A percentile compares a stretch with the other conserved stretches of the same genome.
phyloP scores from a whole-genome alignment of 2,329 filamentous ascomycete species.

The Trichoderma koningiopsis region DNA sequence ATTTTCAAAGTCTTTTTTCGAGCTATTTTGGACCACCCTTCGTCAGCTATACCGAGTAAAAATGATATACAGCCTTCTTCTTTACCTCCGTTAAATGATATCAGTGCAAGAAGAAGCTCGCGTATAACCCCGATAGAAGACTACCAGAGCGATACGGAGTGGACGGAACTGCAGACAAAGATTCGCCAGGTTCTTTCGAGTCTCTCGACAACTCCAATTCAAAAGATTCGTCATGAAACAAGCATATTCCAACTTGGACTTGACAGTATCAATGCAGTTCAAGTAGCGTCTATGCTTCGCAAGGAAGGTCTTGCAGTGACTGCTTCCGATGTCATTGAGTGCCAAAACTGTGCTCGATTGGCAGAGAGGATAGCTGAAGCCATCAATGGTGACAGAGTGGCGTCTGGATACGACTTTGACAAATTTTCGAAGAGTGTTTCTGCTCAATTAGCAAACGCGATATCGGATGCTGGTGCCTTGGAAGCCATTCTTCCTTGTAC shows the following conservation, averaged over 20 bases:
- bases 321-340: slow-evolving; percentile 74
- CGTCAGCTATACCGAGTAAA: slow-evolving; percentile 30
- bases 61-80: slow-evolving; percentile 32
- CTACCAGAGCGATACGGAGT: slow-evolving; percentile 36
- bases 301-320: slow-evolving; percentile 59
- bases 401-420: slow-evolving; percentile 43
- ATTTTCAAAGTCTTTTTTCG: slow-evolving; percentile 38
- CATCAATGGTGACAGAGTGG: not conserved
- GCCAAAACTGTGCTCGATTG: slow-evolving; percentile 49
- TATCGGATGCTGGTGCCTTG: slow-evolving; percentile 40
- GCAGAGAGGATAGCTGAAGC: slow-evolving; percentile 35
- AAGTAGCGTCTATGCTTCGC: slow-evolving; percentile 71
- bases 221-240: slow-evolving; percentile 59
- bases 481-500: slow-evolving; percentile 75
- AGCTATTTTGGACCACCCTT: slow-evolving; percentile 34
- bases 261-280: slow-evolving; percentile 85
- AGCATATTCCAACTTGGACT: slow-evolving; percentile 88
- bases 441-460: slow-evolving; percentile 33
- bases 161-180: slow-evolving; percentile 53
- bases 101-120: slow-evolving; percentile 33
- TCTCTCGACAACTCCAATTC: slow-evolving; percentile 55
- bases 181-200: slow-evolving; percentile 60
- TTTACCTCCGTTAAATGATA: slow-evolving; percentile 27
- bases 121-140: not conserved
- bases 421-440: slow-evolving; percentile 42